Conservation (phyloP, 2,329 filamentous ascomycete species). For the Cercospora nicotianae region DNA sequence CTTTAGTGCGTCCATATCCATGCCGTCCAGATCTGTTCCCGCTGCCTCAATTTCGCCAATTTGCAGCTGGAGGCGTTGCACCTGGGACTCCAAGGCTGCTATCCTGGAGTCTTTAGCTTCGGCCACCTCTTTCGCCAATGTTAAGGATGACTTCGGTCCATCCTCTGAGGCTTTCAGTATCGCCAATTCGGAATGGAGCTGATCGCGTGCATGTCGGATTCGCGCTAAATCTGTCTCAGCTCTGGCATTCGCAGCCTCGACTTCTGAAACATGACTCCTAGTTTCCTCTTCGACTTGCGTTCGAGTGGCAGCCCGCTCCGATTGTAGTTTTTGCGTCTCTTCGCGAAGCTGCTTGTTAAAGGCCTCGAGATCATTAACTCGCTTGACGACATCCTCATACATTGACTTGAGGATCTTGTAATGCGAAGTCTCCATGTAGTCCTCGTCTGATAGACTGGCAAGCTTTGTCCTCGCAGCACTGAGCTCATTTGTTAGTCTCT, state of each 20-base stretch:
- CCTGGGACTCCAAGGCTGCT: constrained; percentile 75
- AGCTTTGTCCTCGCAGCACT: constrained; percentile 68
- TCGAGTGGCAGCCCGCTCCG: constrained; percentile 80
- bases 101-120: constrained; percentile 80
- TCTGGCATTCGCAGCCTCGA: constrained; percentile 76
- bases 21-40: constrained; percentile 53
- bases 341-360: constrained; percentile 81
- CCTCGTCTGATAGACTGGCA: constrained; percentile 80
- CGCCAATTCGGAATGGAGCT: constrained; percentile 76
- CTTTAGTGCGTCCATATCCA: constrained; percentile 70
- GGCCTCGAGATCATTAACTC: constrained; percentile 87
- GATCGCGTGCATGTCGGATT: constrained; percentile 80
- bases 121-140: constrained; percentile 77
- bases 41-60: constrained; percentile 47
- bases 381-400: constrained; percentile 88
- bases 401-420: constrained; percentile 90
- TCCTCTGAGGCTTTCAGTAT: constrained; percentile 78
- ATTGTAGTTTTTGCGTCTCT: constrained; percentile 79
- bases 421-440: constrained; percentile 87
- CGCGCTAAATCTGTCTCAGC: constrained; percentile 83
- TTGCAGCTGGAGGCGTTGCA: constrained; percentile 66
- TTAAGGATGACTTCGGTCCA: constrained; percentile 66
- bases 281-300: constrained; percentile 79
- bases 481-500: constrained; percentile 73
- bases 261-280: constrained; percentile 69